These are phyloP conservation scores for Phytophthora brassicae DNA, from an alignment of 352 stramenopile genomes.

Conservation along the genomic window DNA sequence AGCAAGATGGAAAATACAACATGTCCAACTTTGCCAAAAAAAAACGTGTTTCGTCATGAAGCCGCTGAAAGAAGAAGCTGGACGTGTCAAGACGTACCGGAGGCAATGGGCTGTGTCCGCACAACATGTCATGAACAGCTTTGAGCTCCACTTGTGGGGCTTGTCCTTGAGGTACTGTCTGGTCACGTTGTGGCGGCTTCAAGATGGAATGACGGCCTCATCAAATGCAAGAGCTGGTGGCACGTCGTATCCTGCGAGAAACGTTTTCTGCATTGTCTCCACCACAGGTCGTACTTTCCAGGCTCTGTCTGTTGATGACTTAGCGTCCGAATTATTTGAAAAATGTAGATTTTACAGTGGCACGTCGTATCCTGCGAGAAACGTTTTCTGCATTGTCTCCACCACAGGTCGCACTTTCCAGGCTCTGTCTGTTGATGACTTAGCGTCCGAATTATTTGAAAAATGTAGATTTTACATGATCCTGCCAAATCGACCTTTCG, in stretches of 20 bases:
- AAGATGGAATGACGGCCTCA: background rate
- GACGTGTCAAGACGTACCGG: too few species aligned
- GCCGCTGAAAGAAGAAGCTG: too few species aligned
- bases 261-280: background rate
- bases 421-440: background rate
- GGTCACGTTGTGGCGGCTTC: background rate
- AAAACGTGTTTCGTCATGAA: background rate
- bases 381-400: background rate
- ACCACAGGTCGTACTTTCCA: background rate
- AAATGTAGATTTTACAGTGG: slow-evolving; percentile 2
- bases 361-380: background rate
- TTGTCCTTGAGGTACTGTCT: background rate
- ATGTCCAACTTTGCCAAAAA: background rate
- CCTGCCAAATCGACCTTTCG: background rate
- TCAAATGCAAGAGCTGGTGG: background rate
- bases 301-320: background rate
- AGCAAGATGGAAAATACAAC: background rate
- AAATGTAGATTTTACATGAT: slow-evolving; percentile 6
- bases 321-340: background rate
- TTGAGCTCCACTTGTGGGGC: slow-evolving; percentile 2
- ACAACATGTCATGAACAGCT: background rate
- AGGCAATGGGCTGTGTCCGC: too few species aligned
- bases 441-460: background rate
- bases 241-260: background rate
- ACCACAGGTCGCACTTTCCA: background rate